Conservation (phyloP, 108 stramenopile species). For the Fragilaria crotonensis region DNA sequence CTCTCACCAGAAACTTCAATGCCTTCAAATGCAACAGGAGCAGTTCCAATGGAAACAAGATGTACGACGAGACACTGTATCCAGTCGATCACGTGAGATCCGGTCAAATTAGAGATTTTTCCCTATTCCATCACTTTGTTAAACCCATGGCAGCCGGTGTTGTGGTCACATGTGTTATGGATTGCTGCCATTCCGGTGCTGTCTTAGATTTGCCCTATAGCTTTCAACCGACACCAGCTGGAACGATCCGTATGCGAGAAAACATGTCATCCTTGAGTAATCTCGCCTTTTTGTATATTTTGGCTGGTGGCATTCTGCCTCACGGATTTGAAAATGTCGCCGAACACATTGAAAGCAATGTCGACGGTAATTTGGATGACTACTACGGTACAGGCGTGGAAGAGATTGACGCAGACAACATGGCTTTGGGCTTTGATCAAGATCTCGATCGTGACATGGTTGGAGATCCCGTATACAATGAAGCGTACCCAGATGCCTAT, state of each 20-base stretch:
- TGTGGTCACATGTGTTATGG: conserved; percentile 46
- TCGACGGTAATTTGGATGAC: conserved; percentile 1
- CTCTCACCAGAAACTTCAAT: too few species aligned
- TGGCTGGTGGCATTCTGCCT: conserved; percentile 13
- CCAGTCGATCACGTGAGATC: conserved; percentile 62
- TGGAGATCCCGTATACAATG: too few species aligned
- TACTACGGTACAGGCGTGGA: conserved; percentile 7
- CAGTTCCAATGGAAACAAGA: conserved; percentile 36
- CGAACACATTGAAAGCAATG: not conserved
- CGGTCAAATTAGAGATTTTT: conserved; percentile 73
- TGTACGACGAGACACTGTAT: conserved; percentile 77
- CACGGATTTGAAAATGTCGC: conserved; percentile 2
- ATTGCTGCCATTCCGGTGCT: conserved; percentile 85
- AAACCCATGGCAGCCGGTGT: conserved; percentile 58
- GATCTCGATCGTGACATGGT: too few species aligned
- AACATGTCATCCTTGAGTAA: conserved; percentile 6
- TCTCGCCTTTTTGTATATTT: conserved; percentile 11
- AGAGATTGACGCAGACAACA: conserved; percentile 3
- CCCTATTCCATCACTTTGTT: conserved; percentile 60
- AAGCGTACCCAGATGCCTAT: too few species aligned
- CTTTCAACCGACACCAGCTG: too few species aligned
- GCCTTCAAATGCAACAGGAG: too few species aligned
- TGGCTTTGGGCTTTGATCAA: too few species aligned
- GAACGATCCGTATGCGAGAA: conserved; percentile 11
- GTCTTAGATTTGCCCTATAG: conserved; percentile 73